Conservation (phyloP, 306 rosid species). For the Arachis hypogaea region DNA sequence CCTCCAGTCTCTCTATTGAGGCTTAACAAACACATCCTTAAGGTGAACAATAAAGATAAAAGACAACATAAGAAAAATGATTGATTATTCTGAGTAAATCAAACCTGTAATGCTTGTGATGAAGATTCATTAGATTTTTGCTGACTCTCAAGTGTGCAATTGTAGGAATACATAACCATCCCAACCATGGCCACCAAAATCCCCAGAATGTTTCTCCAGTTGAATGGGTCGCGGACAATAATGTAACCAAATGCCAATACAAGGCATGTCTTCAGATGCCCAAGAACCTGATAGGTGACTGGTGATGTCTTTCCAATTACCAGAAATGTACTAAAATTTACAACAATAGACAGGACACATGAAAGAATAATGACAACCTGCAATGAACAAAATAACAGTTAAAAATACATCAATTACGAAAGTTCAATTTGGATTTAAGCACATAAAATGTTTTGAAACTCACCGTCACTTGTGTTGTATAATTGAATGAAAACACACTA, state of each 20-base stretch:
- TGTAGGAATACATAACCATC: slow-evolving; percentile 83
- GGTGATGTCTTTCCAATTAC: slow-evolving; percentile 96
- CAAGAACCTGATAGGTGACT: slow-evolving; percentile 93
- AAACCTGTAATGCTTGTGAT: slow-evolving; percentile 57
- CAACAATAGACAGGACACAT: slow-evolving; percentile 84
- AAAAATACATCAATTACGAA: not conserved
- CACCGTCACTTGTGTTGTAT: slow-evolving; percentile 82
- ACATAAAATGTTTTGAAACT: slow-evolving; percentile 36
- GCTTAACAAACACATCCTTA: no score
- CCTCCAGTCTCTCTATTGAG: no score
- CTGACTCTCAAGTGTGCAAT: slow-evolving; percentile 68
- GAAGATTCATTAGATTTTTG: slow-evolving; percentile 64
- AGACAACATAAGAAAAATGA: not conserved
- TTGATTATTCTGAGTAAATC: slow-evolving; percentile 12
- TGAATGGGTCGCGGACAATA: slow-evolving; percentile 79
- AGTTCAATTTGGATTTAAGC: not conserved
- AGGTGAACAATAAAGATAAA: not conserved
- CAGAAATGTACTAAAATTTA: slow-evolving; percentile 93
- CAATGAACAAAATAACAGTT: slow-evolving; percentile 33
- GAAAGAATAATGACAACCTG: slow-evolving; percentile 79
- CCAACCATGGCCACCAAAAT: slow-evolving; percentile 82
- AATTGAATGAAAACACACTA: slow-evolving; percentile 82
- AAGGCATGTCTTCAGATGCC: slow-evolving; percentile 93
- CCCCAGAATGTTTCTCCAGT: slow-evolving; percentile 85
- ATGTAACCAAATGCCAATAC: slow-evolving; percentile 89